Evolutionary conservation across 306 rosid species (phyloP).

Genomic region (Ziziphus jujuba): DNA sequence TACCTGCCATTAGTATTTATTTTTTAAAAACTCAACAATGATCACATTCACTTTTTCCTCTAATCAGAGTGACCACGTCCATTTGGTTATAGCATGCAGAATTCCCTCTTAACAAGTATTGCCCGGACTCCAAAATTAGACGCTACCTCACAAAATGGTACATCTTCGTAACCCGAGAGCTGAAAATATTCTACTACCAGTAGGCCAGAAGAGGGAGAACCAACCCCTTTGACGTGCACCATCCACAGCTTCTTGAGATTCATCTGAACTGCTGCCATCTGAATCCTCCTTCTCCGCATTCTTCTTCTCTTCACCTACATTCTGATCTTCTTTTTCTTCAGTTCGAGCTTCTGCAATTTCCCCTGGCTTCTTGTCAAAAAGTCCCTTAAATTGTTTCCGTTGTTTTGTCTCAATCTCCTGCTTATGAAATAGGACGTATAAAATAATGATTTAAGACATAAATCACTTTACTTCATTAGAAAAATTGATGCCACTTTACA

Average conservation of each 20-base stretch:
- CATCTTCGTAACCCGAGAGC: conserved; percentile 67
- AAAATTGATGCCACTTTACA: conserved; percentile 9
- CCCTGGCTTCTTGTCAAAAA: conserved; percentile 93
- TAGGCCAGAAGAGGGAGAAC: conserved; percentile 67
- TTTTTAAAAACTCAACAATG: too few species aligned
- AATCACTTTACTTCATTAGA: background rate
- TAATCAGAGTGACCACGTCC: background rate
- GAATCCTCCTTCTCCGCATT: conserved; percentile 39
- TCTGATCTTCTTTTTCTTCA: conserved; percentile 40
- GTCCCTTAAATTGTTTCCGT: conserved; percentile 84
- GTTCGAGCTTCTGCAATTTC: conserved; percentile 66
- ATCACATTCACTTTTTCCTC: too few species aligned
- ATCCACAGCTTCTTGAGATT: conserved; percentile 45
- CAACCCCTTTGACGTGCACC: conserved; percentile 41
- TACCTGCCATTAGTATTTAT: too few species aligned
- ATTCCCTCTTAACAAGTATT: background rate
- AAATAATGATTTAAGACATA: background rate
- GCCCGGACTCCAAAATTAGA: background rate
- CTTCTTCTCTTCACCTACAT: conserved; percentile 38
- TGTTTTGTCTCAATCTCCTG: conserved; percentile 80
- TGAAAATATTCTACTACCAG: conserved; percentile 48
- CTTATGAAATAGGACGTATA: conserved; percentile 5
- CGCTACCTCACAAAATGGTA: conserved; percentile 48
- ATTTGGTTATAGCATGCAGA: background rate
- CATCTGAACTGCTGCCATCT: conserved; percentile 46